Percentiles rank a stretch among this genome's conserved stretches.
Conservation (phyloP, 73 alveolate genomes). For the Paramecium bursaria region DNA sequence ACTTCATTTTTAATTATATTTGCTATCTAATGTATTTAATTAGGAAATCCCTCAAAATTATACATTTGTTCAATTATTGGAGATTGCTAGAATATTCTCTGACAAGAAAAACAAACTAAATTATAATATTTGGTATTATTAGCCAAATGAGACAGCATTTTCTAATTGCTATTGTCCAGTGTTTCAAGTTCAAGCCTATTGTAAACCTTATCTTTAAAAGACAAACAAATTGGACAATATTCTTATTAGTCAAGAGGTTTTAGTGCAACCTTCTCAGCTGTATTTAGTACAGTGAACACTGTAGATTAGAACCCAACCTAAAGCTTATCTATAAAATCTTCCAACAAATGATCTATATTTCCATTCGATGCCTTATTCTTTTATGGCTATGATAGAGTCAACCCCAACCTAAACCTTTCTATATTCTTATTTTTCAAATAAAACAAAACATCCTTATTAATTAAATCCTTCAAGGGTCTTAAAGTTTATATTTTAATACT, state of each 20-base stretch:
- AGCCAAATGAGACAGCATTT: neutral
- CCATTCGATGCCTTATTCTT: constrained; percentile 7
- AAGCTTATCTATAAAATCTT: constrained; percentile 32
- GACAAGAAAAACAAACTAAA: constrained; percentile 15
- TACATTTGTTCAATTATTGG: neutral
- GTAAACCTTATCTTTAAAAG: constrained; percentile 1
- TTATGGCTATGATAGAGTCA: neutral
- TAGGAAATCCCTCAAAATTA: constrained; percentile 36
- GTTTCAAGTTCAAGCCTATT: constrained; percentile 49
- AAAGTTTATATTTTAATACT: neutral
- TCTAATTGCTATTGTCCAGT: constrained; percentile 40
- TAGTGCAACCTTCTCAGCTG: neutral
- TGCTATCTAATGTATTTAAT: too few relatives aligned
- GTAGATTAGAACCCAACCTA: constrained; percentile 20
- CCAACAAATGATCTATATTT: constrained; percentile 23
- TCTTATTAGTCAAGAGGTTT: neutral
- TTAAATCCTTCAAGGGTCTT: constrained; percentile 8
- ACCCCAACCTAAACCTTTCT: neutral
- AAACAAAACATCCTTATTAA: constrained; percentile 32
- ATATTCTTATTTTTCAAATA: constrained; percentile 1
- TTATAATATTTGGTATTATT: constrained; percentile 18
- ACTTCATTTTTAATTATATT: too few relatives aligned
- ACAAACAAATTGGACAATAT: constrained; percentile 41
- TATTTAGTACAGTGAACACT: constrained; percentile 23
- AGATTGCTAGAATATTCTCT: constrained; percentile 15